Conservation (phyloP, 306 rosid genomes). For the Trifolium subterraneum region DNA sequence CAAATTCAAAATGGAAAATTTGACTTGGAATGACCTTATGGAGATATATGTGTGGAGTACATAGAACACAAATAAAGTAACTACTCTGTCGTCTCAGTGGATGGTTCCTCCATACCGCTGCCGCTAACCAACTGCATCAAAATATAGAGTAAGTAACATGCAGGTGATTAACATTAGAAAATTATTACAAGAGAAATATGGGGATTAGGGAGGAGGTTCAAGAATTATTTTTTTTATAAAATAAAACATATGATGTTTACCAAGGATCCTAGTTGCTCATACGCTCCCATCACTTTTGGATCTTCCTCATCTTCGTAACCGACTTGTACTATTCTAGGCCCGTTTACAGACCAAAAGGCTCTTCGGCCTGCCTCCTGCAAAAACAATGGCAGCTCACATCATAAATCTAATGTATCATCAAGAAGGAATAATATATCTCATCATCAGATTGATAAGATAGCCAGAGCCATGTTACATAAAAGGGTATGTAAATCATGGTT, state of each 20-base stretch:
- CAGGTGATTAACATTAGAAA: slow-evolving; percentile 21
- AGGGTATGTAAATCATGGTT: too few species aligned
- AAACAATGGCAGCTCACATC: slow-evolving; percentile 1
- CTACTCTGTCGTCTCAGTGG: slow-evolving; percentile 50
- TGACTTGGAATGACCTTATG: slow-evolving; percentile 19
- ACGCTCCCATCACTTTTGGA: slow-evolving; percentile 90
- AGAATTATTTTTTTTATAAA: slow-evolving; percentile 12
- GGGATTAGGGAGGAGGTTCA: not conserved
- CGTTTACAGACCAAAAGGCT: slow-evolving; percentile 94
- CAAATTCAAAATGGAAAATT: slow-evolving; percentile 15
- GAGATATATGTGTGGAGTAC: slow-evolving; percentile 22
- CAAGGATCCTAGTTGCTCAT: slow-evolving; percentile 90
- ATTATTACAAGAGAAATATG: not conserved
- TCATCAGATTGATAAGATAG: slow-evolving; percentile 6
- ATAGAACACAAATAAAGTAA: not conserved
- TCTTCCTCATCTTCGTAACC: slow-evolving; percentile 93
- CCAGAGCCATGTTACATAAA: slow-evolving; percentile 6
- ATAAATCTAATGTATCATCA: not conserved
- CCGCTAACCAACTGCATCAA: slow-evolving; percentile 74
- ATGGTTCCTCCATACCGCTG: slow-evolving; percentile 58
- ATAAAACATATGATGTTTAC: slow-evolving; percentile 47
- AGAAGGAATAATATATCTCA: not conserved
- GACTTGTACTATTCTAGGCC: slow-evolving; percentile 86
- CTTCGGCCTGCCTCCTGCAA: slow-evolving; percentile 89
- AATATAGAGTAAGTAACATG: slow-evolving; percentile 19